These are phyloP conservation scores for Austroboletus festivus DNA, from an alignment of 768 basidiomycete genomes.

Conservation along the genomic window DNA sequence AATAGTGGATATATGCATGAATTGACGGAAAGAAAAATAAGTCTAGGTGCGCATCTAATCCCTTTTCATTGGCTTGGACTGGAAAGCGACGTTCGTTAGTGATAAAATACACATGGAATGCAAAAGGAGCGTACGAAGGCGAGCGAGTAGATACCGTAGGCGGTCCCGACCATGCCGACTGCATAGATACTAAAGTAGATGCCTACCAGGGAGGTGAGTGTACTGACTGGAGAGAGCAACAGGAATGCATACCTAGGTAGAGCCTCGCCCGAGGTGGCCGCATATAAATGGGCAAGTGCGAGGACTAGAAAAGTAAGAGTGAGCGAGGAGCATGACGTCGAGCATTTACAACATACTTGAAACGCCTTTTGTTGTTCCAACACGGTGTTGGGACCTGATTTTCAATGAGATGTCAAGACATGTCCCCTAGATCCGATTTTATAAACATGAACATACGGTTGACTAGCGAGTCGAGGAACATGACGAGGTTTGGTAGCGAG, in stretches of 20 bases:
- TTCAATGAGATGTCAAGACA: not conserved
- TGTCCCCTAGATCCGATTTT: not conserved
- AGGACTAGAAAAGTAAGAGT: constrained; percentile 21
- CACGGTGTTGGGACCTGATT: constrained; percentile 58
- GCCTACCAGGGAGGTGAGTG: constrained; percentile 36
- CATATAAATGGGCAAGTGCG: constrained; percentile 53
- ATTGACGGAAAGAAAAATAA: constrained; percentile 11
- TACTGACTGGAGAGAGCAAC: no score
- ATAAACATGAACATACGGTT: constrained; percentile 49
- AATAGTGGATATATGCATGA: constrained; percentile 8
- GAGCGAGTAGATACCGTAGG: constrained; percentile 49
- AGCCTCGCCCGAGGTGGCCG: constrained; percentile 59
- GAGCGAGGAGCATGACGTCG: constrained; percentile 1
- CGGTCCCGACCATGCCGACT: constrained; percentile 52
- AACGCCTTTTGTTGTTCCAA: constrained; percentile 61
- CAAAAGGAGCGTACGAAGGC: constrained; percentile 36
- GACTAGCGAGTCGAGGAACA: constrained; percentile 61
- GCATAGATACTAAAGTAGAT: constrained; percentile 52
- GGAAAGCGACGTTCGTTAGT: not conserved
- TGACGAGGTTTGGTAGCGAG: constrained; percentile 13
- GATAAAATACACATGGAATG: not conserved
- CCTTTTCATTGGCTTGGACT: constrained; percentile 32
- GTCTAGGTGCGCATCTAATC: constrained; percentile 21
- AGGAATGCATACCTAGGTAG: constrained; percentile 52
- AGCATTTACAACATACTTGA: constrained; percentile 50